phyloP scores from a whole-genome alignment of 768 basidiomycete genomes.

The Lentinula edodes region DNA sequence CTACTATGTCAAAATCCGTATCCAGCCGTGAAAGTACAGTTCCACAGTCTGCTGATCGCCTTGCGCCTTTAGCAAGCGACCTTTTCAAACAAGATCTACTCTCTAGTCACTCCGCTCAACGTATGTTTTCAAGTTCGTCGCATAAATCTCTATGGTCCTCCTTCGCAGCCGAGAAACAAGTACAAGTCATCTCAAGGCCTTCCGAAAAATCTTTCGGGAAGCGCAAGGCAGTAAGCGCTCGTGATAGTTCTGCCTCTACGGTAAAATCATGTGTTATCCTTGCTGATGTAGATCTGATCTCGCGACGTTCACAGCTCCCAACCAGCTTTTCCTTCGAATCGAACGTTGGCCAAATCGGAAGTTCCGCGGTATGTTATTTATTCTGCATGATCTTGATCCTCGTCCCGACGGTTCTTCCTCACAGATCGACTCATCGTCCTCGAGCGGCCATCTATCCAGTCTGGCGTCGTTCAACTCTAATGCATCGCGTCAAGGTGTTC shows the following conservation, averaged over 20 bases:
- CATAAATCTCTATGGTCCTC: background rate
- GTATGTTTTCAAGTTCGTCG: conserved; percentile 4
- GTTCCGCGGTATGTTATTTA: background rate
- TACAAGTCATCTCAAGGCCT: background rate
- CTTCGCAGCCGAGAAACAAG: background rate
- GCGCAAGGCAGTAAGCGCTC: background rate
- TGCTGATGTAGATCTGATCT: background rate
- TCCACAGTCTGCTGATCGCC: background rate
- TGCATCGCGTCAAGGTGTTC: background rate
- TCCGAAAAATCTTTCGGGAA: conserved; percentile 3
- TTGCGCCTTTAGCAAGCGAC: conserved; percentile 12
- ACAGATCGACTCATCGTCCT: background rate
- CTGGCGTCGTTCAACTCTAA: background rate
- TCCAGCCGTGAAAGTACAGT: background rate
- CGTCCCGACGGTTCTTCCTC: background rate
- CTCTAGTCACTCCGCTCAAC: conserved; percentile 12
- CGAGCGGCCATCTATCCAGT: background rate
- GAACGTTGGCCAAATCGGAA: background rate
- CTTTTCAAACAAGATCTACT: conserved; percentile 12
- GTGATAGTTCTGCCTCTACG: background rate
- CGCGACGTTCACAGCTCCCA: background rate
- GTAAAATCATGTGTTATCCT: background rate
- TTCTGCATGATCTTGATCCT: too few species aligned
- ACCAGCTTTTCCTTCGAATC: background rate
- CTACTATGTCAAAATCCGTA: background rate